Base-by-base conservation (phyloP, 192 early-diverging fungal species). In the Coemansia sp. region DNA sequence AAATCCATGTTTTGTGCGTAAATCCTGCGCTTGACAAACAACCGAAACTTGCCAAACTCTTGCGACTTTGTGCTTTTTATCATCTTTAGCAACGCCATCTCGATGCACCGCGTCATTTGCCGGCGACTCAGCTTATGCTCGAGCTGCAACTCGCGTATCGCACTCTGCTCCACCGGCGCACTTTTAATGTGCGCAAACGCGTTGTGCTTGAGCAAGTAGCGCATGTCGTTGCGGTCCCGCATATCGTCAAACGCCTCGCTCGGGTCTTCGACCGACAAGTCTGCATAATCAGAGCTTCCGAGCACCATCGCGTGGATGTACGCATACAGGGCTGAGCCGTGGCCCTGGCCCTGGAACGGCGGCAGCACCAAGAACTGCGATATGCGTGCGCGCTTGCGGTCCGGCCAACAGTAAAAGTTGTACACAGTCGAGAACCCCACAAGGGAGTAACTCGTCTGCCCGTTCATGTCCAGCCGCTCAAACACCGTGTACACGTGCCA, bases 361-460 rank as follows among this genome's bases (percentile, higher is more conserved):
- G 96, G 96, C 60, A 98, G 68, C n/a, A 98, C 86, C 8, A 98
- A 62, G 64, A 96, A 93, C 84, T 98, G 96, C 71, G 93, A 94
- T 51, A 98, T 98, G 34, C 94, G 79, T 80, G 93, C 84, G 14
- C 94, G 82, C 57, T 81, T 82, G 44, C 81, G 74, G 53, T 95
- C 88, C 2, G 90, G 90, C 70, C 86, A 96, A 61, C 84, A 86
- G 69, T 84, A 96, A 70, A 93, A 98, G 18, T 85, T 84, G 72
- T 98, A 96, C 52, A 86, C 82, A 1, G 90, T 93, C 44, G 83
- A 83, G 75, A 90, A 98, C 15, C 96, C 94, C 5, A 94, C 88
- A 53, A 96, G 61, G 36, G 82, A 70, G 69, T 93, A 98, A 26
- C 69, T 73, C 1, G 79, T 24, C 1, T 56, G 64, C 18, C 82